Percentiles rank a stretch among this genome's conserved stretches.
Evolutionary conservation across 1,284 basidiomycete species (phyloP).

Genomic region (Boletellus dicymbophilus): DNA sequence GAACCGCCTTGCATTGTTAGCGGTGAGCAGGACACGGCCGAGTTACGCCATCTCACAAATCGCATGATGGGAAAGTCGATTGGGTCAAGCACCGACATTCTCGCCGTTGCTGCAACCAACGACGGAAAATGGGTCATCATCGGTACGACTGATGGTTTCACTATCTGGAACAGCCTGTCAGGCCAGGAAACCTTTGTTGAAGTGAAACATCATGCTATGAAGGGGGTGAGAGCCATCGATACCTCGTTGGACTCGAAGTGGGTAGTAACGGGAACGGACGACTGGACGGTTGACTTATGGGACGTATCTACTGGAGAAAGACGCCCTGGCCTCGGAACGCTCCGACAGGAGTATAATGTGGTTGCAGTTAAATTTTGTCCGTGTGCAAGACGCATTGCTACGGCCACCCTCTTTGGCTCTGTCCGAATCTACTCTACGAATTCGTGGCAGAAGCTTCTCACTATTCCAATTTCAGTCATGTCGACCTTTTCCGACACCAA

Average conservation of each 20-base stretch:
- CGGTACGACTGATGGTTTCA: conserved; percentile 7
- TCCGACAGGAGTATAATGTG: conserved; percentile 18
- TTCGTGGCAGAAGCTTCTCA: conserved; percentile 16
- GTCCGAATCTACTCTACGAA: conserved; percentile 9
- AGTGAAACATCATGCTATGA: background rate
- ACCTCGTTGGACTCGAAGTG: conserved; percentile 11
- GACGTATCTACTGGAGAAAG: conserved; percentile 2
- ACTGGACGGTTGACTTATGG: conserved; percentile 10
- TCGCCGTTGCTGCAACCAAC: conserved; percentile 11
- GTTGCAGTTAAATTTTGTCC: conserved; percentile 23
- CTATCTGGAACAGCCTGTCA: conserved; percentile 12
- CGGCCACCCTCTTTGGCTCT: conserved; percentile 15
- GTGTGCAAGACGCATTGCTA: conserved; percentile 8
- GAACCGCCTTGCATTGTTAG: conserved; percentile 6
- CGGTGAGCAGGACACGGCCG: conserved; percentile 9
- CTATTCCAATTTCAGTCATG: conserved; percentile 15
- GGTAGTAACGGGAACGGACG: conserved; percentile 8
- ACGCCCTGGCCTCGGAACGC: background rate
- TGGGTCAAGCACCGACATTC: conserved; percentile 1
- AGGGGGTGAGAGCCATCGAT: conserved; percentile 14
- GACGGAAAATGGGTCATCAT: conserved; percentile 14
- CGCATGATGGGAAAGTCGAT: conserved; percentile 12
- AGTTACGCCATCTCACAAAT: conserved; percentile 8
- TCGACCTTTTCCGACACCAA: conserved; percentile 5
- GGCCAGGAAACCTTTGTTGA: background rate